Evolutionary conservation across 805 yeast genomes (phyloP), one percentile per base, ranked within the genome.

Genomic region (Kodamaea leandrae): DNA sequence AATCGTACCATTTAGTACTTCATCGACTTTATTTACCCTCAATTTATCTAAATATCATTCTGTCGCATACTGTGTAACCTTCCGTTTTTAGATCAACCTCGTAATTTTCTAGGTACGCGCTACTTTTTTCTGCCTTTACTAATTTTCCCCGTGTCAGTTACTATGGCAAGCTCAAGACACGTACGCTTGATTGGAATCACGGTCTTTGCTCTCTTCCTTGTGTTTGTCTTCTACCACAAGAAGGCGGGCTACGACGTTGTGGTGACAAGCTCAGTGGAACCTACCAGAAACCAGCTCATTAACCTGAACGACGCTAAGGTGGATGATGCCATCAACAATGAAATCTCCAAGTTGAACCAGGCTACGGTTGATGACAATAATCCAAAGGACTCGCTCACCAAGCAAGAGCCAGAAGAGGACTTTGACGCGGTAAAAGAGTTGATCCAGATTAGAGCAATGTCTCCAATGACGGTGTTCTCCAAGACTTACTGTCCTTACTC

Each of bases 401-500:
- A 39, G 36, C 33, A 38, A 26, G 36, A 30, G 15, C 33, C 21
- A 9, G 48, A 45, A 15, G 47, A 43, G 19, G 38, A 32, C 15
- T 68, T 58, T 40, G 71, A 68, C 50, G 64, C 72, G 2, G 66
- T 58, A 12, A 54, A 60, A 36, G 74, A 60, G 41, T 78, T 80
- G 46, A 61, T 73, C 30, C 72, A 71, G 39, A 83, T 86, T 24
- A 55, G 89, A 39, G 50, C 72, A 6, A 48, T 78, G 33, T 70
- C 86, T 1, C 93, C 95, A 13, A 76, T 85, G 55, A 76, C 80
- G 13, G 64, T 86, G 4, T 79, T 80, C 51, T 82, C 69, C 41
- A 69, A 69, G 45, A 51, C 71, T 2, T 61, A 68, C 54, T 86
- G 96, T 65, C 97, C 96, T 21, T 87, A 71, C 61, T 85, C 95